Conservation (phyloP, 768 basidiomycete genomes). For the Saitozyma sp. region DNA sequence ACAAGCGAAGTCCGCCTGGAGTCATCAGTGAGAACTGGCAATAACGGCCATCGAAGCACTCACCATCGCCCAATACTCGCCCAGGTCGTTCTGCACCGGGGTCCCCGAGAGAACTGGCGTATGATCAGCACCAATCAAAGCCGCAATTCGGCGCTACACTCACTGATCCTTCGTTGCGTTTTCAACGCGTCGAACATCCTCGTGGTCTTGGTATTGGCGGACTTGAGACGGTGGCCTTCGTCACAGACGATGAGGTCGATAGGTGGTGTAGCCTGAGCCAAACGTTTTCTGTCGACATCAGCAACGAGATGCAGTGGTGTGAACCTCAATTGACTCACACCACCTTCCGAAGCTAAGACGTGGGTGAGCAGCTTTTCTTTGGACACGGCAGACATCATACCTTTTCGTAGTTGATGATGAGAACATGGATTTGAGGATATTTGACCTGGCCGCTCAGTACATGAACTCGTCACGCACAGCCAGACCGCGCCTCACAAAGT, state of each 20-base stretch:
- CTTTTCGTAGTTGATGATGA: constrained; percentile 93
- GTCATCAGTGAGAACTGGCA: not conserved
- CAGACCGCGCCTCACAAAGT: constrained; percentile 70
- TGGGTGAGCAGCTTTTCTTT: constrained; percentile 2
- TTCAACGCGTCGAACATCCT: constrained; percentile 76
- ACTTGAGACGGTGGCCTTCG: constrained; percentile 95
- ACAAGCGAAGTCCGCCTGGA: constrained; percentile 86
- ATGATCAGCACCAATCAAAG: not conserved
- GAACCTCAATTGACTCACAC: constrained; percentile 60
- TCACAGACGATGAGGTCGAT: constrained; percentile 94
- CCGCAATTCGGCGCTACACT: constrained; percentile 4
- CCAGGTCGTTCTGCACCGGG: constrained; percentile 92
- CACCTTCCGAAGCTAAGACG: constrained; percentile 63
- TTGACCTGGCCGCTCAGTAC: constrained; percentile 22
- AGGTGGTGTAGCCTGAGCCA: constrained; percentile 62
- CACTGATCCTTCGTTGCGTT: constrained; percentile 71
- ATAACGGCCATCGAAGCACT: constrained; percentile 19
- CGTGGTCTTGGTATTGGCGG: constrained; percentile 79
- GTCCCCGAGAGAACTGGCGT: constrained; percentile 77
- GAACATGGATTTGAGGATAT: constrained; percentile 60
- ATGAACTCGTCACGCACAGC: not conserved
- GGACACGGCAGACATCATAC: constrained; percentile 21
- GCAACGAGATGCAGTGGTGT: not conserved
- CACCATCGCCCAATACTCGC: constrained; percentile 97
- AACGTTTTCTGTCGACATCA: constrained; percentile 40